Evolutionary conservation across 2,329 filamentous ascomycete species (phyloP).

Genomic region (Cercospora nicotianae): DNA sequence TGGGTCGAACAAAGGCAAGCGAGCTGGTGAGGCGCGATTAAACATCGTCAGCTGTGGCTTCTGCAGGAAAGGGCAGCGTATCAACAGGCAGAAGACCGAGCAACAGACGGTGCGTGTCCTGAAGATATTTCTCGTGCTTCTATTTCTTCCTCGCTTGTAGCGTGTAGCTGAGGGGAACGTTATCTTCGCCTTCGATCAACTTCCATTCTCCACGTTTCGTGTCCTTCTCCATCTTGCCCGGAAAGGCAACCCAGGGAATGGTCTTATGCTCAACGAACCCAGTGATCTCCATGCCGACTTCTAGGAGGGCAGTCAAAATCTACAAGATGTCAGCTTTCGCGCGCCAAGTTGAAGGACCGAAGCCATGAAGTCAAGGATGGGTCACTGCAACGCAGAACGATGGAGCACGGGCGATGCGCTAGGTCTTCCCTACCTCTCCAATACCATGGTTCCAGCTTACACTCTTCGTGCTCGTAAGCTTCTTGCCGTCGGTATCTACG

Average conservation of each 20-base stretch:
- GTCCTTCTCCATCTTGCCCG: constrained; percentile 24
- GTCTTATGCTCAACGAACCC: constrained; percentile 26
- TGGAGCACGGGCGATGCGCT: background rate
- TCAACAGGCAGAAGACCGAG: background rate
- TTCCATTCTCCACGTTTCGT: constrained; percentile 12
- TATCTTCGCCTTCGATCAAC: constrained; percentile 2
- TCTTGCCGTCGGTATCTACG: constrained; percentile 17
- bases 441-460: constrained; percentile 30
- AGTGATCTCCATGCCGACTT: constrained; percentile 23
- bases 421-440: constrained; percentile 16
- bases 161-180: constrained; percentile 12
- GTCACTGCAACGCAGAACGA: background rate
- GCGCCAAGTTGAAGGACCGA: background rate
- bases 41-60: background rate
- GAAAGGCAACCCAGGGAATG: constrained; percentile 26
- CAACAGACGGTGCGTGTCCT: background rate
- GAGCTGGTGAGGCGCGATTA: background rate
- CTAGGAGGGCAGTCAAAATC: constrained; percentile 25
- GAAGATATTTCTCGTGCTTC: background rate
- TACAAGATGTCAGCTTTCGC: background rate
- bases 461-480: constrained; percentile 16
- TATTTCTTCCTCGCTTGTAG: constrained; percentile 7
- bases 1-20: background rate
- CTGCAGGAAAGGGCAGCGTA: background rate
- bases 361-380: background rate